Evolutionary conservation across 1,284 basidiomycete species (phyloP).

Genomic region (Hemileia vastatrix): DNA sequence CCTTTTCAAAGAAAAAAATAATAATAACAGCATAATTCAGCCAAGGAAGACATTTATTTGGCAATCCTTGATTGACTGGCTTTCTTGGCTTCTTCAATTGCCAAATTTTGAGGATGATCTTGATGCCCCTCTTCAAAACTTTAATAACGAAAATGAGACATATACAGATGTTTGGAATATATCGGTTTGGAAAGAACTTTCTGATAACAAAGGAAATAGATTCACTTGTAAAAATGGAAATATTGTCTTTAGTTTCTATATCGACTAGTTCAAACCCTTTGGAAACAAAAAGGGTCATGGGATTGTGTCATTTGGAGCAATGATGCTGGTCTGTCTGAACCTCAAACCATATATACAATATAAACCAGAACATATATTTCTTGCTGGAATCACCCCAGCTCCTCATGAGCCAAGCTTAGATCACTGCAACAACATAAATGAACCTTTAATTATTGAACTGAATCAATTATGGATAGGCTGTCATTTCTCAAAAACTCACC

Average conservation of each 20-base stretch:
- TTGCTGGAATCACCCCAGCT: background rate
- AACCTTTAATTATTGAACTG: background rate
- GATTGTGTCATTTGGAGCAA: background rate
- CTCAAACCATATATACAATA: conserved; percentile 5
- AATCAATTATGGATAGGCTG: background rate
- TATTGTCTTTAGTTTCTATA: conserved; percentile 11
- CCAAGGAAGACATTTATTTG: no score
- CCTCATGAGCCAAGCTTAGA: background rate
- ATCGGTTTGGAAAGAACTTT: no score
- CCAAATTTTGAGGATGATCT: no score
- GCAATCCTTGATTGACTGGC: no score
- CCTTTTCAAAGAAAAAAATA: no score
- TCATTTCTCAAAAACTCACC: background rate
- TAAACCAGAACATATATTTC: conserved; percentile 1
- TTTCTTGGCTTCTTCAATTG: no score
- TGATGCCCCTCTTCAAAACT: no score
- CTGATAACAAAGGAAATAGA: no score
- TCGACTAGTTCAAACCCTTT: conserved; percentile 18
- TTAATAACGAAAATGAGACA: no score
- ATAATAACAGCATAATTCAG: no score
- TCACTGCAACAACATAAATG: background rate
- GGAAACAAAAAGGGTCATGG: no score
- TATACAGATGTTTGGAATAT: no score
- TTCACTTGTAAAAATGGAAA: background rate
- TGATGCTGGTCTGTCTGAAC: conserved; percentile 13